Conservation (phyloP, 495 filamentous ascomycete genomes). For the Apodospora peruviana region DNA sequence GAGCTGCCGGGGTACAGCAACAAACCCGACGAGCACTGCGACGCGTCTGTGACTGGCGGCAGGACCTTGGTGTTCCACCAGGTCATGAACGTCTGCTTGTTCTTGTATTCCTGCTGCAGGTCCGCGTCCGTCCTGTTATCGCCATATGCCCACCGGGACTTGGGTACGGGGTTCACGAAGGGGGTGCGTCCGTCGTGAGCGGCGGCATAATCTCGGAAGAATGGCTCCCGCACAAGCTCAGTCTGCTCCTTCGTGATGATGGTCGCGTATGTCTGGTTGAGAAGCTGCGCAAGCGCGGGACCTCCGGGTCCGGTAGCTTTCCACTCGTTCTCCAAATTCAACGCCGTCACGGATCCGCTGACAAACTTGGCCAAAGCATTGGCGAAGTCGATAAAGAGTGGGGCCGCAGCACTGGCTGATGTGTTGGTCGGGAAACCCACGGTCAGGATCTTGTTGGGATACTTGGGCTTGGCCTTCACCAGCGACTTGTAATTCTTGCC, state of each 20-base stretch:
- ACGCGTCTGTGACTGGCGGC: constrained; percentile 25
- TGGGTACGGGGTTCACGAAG: constrained; percentile 50
- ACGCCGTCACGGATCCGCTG: constrained; percentile 22
- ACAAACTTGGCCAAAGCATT: constrained; percentile 37
- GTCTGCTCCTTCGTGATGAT: constrained; percentile 50
- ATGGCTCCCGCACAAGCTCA: constrained; percentile 39
- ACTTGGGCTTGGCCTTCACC: constrained; percentile 19
- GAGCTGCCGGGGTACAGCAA: constrained; percentile 27
- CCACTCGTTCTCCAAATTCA: constrained; percentile 39
- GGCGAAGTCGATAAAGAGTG: constrained; percentile 34
- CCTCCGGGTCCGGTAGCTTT: constrained; percentile 18
- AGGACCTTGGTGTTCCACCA: constrained; percentile 49
- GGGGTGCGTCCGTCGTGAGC: constrained; percentile 41
- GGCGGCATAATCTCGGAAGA: constrained; percentile 49
- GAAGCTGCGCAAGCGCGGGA: constrained; percentile 16
- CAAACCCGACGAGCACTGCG: constrained; percentile 28
- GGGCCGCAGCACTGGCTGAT: constrained; percentile 20
- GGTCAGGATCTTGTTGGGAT: constrained; percentile 41
- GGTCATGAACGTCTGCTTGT: constrained; percentile 46
- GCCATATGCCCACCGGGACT: constrained; percentile 53
- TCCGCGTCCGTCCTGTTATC: constrained; percentile 33
- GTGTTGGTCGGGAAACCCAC: constrained; percentile 26
- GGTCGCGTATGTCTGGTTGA: constrained; percentile 45
- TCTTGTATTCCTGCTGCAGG: constrained; percentile 32
- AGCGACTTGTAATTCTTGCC: constrained; percentile 37